A percentile compares a stretch with the other conserved stretches of the same genome.
Evolutionary conservation across 495 filamentous ascomycete species (phyloP).

Genomic region (Penicillium turbatum): DNA sequence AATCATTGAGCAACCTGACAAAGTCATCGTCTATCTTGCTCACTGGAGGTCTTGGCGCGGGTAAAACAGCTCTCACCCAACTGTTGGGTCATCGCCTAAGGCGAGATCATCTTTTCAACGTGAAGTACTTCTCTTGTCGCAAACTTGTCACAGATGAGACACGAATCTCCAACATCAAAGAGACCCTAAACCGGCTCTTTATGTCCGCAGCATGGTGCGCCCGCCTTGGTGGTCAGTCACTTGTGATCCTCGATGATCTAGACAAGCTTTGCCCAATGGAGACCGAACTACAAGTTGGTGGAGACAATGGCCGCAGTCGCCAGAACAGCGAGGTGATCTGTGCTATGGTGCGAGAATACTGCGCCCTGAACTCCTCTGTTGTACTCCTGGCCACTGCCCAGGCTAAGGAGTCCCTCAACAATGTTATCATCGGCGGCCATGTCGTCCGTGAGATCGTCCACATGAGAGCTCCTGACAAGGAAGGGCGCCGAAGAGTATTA

Average conservation of each 20-base stretch:
- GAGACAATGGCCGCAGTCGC: constrained; percentile 83
- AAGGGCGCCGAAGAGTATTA: constrained; percentile 75
- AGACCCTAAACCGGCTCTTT: constrained; percentile 76
- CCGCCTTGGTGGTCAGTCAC: constrained; percentile 70
- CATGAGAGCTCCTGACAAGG: constrained; percentile 86
- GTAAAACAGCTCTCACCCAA: constrained; percentile 73
- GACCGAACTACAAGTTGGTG: constrained; percentile 86
- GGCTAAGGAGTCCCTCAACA: constrained; percentile 82
- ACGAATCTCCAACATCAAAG: constrained; percentile 83
- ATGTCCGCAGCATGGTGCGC: constrained; percentile 87
- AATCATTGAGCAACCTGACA: constrained; percentile 66
- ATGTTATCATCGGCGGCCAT: constrained; percentile 73
- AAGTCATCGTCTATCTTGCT: constrained; percentile 86
- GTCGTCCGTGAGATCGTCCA: constrained; percentile 78
- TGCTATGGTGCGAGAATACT: constrained; percentile 77
- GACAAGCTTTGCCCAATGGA: constrained; percentile 89
- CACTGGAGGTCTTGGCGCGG: constrained; percentile 81
- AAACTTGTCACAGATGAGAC: constrained; percentile 84
- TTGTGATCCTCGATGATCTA: constrained; percentile 88
- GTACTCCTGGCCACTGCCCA: constrained; percentile 89
- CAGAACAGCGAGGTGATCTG: constrained; percentile 90
- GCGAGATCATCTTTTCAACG: constrained; percentile 64
- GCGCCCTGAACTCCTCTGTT: constrained; percentile 67
- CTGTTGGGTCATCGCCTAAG: constrained; percentile 64
- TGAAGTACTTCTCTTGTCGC: constrained; percentile 75